A percentile compares a stretch with the other conserved stretches of the same genome.
Evolutionary conservation across 371 early-diverging fungal species (phyloP).

Genomic region (Syncephalastrum sp.): DNA sequence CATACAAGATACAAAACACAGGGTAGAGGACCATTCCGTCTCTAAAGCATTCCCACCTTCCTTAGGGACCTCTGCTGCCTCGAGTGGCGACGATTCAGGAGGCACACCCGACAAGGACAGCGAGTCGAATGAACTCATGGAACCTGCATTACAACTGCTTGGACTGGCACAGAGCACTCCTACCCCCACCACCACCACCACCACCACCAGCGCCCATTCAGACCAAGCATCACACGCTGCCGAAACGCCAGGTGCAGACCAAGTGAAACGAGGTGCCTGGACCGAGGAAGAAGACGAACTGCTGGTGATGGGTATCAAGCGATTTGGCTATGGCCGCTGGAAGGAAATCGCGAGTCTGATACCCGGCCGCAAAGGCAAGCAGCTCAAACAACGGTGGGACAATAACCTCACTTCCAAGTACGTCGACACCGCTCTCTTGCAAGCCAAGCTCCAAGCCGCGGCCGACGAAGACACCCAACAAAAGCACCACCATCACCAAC

Average conservation of each 20-base stretch:
- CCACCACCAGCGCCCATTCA: too few relatives aligned
- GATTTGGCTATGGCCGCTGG: slow-evolving; percentile 47
- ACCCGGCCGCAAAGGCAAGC: slow-evolving; percentile 44
- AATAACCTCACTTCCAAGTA: slow-evolving; percentile 43
- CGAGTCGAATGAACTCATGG: slow-evolving; percentile 15
- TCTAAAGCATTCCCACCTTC: too few relatives aligned
- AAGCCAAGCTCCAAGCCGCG: slow-evolving; percentile 27
- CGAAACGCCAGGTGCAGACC: too few relatives aligned
- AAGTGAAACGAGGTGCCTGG: slow-evolving; percentile 30
- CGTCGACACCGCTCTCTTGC: slow-evolving; percentile 42
- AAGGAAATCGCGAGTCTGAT: slow-evolving; percentile 42
- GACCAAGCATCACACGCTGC: too few relatives aligned
- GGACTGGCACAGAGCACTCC: slow-evolving; percentile 11
- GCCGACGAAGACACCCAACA: slow-evolving; percentile 5
- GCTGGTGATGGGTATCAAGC: slow-evolving; percentile 38
- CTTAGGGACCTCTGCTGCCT: too few relatives aligned
- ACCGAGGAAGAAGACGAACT: slow-evolving; percentile 47
- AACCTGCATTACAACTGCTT: slow-evolving; percentile 17
- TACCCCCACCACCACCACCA: too few relatives aligned
- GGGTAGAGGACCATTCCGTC: too few relatives aligned
- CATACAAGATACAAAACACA: too few relatives aligned
- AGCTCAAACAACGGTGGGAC: slow-evolving; percentile 49
- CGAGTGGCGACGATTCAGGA: too few relatives aligned
- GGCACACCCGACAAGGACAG: too few relatives aligned
- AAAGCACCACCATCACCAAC: background rate